Evolutionary conservation across 176 grass and related monocot species (phyloP).

Genomic region (Rhynchospora tenuis): DNA sequence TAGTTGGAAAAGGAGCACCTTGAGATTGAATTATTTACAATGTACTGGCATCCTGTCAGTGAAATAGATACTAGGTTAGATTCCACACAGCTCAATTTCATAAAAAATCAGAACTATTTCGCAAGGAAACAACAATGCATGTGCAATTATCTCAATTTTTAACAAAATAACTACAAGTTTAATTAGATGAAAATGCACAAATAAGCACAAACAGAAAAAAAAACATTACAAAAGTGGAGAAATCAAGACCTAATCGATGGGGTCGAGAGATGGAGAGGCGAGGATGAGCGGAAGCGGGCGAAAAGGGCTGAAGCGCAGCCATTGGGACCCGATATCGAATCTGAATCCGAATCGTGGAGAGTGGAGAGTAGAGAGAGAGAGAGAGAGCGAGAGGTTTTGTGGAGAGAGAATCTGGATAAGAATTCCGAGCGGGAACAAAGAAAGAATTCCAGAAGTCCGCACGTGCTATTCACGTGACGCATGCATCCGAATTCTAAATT

Average conservation of each 20-base stretch:
- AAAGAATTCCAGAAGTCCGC: neutral
- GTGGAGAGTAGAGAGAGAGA: neutral
- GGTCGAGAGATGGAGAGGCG: neutral
- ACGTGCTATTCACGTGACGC: neutral
- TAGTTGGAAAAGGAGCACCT: constrained; percentile 27
- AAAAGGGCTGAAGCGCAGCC: constrained; percentile 61
- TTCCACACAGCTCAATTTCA: neutral
- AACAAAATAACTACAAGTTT: neutral
- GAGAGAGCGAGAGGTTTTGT: neutral
- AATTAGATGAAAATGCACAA: neutral
- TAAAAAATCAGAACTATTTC: neutral
- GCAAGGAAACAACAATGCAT: neutral
- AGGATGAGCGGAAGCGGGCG: constrained; percentile 36
- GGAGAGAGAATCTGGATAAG: neutral
- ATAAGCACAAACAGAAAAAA: neutral
- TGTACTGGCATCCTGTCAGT: neutral
- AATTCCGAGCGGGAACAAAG: neutral
- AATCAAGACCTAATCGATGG: constrained; percentile 34
- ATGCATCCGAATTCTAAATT: neutral
- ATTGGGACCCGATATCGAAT: neutral
- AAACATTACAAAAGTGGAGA: neutral
- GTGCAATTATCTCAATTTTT: neutral
- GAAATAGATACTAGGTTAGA: neutral
- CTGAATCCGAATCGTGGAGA: neutral
- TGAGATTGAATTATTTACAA: neutral